Evolutionary conservation across 1,284 basidiomycete species (phyloP), one percentile per base, ranked within the genome.

Genomic region (Naganishia liquefaciens): DNA sequence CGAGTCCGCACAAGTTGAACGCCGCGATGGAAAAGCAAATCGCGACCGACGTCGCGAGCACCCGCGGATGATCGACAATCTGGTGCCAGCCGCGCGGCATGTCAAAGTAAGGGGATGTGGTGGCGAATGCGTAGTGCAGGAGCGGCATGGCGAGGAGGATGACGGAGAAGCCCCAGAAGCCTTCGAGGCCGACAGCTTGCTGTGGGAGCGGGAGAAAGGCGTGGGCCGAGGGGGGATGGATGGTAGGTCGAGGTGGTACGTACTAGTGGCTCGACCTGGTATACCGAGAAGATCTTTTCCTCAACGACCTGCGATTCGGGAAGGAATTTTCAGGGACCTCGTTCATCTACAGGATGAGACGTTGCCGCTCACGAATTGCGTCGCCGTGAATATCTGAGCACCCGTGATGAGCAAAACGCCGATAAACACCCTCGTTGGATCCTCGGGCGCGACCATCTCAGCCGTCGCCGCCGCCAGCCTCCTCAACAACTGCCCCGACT

Each of bases 1-100:
- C 90, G 50, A 98, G 80, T 5, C 95, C 93, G 73, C 93, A 96
- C 79, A 88, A 94, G 81, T 99, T 99, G 86, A 95, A 99, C 27
- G 93, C 80, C n/a, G 91, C 84, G 69, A 98, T 98, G 66, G 85
- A 87, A 73, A 85, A 79, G 53, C 90, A 89, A 74, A 93, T 91
- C 52, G 86, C 88, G 53, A 95, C 75, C 19, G 86, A 87, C 54
- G 88, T 87, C 75, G 85, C 86, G 52, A 93, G 82, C 27, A 99
- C 93, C 19, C 84, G 79, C 0, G 90, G 87, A 40, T 87, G 90
- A 72, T 86, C 78, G 67, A 92, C 82, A 82, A 95, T 92, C 80
- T 99, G 93, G 71, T 85, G 80, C 87, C 89, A 95, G 43, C 94
- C 95, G 64, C 89, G 87, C 23, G 87, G 84, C 62, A 97, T 85